Evolutionary conservation across 768 basidiomycete species (phyloP).

Genomic region (Filobasidium floriforme): DNA sequence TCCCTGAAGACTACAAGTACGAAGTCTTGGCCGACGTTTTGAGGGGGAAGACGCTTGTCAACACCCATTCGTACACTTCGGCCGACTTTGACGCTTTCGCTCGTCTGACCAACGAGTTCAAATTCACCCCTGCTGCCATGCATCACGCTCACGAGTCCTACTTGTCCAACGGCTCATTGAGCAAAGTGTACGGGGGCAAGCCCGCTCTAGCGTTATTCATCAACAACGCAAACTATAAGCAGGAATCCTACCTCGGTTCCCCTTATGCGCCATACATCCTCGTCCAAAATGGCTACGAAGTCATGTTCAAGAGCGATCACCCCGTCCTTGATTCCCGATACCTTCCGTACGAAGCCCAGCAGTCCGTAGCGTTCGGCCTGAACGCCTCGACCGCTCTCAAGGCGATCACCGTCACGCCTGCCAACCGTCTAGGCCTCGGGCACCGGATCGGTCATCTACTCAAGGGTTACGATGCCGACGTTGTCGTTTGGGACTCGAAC

Average conservation of each 20-base stretch:
- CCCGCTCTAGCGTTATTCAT: conserved; percentile 71
- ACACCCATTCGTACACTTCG: conserved; percentile 62
- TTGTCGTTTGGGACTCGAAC: conserved; percentile 59
- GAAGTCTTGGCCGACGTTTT: conserved; percentile 58
- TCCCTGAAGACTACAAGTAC: conserved; percentile 60
- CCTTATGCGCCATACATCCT: conserved; percentile 74
- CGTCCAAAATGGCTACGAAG: conserved; percentile 58
- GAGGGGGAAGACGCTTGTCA: conserved; percentile 66
- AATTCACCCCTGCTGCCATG: conserved; percentile 59
- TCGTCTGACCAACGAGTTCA: conserved; percentile 72
- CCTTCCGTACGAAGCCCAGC: conserved; percentile 69
- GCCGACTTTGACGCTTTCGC: conserved; percentile 51
- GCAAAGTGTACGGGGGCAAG: conserved; percentile 62
- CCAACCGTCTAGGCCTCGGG: conserved; percentile 61
- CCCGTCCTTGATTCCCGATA: conserved; percentile 49
- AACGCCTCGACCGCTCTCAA: conserved; percentile 59
- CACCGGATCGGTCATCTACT: conserved; percentile 70
- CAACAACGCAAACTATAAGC: conserved; percentile 63
- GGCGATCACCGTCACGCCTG: conserved; percentile 65
- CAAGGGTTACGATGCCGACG: conserved; percentile 65
- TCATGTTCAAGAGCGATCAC: conserved; percentile 60
- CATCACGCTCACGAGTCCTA: conserved; percentile 77
- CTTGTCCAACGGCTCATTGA: conserved; percentile 68
- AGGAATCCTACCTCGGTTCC: conserved; percentile 71
- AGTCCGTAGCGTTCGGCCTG: conserved; percentile 60